These are phyloP conservation scores for Ambrosiella cleistominuta DNA, from an alignment of 2,329 filamentous ascomycete genomes.

Conservation along the genomic window DNA sequence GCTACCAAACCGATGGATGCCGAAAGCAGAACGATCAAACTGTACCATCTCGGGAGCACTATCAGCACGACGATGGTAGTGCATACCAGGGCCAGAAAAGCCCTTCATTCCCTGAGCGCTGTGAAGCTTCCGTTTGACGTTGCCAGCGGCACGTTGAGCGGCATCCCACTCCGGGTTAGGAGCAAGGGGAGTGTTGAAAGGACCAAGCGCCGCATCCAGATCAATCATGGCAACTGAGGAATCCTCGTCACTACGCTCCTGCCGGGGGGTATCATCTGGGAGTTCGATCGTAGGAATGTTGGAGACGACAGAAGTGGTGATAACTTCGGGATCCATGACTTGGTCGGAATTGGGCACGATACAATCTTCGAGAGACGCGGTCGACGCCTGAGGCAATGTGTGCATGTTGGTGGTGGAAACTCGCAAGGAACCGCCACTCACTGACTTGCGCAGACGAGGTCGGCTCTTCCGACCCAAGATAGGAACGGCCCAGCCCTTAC, in stretches of 20 bases:
- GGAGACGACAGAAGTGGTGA: background rate
- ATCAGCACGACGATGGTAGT: constrained; percentile 62
- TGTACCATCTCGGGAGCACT: constrained; percentile 65
- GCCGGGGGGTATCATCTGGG: constrained; percentile 5
- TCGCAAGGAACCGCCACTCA: constrained; percentile 20
- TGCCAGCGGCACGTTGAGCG: constrained; percentile 39
- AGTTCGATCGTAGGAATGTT: constrained; percentile 17
- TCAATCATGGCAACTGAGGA: constrained; percentile 70
- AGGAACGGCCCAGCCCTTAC: constrained; percentile 54
- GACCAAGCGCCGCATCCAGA: constrained; percentile 78
- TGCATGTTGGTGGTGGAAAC: constrained; percentile 26
- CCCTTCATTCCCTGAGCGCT: constrained; percentile 57
- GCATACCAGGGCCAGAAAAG: constrained; percentile 50
- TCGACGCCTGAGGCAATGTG: background rate
- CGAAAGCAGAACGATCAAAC: constrained; percentile 45
- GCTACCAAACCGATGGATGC: constrained; percentile 44
- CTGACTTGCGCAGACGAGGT: constrained; percentile 25
- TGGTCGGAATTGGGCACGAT: constrained; percentile 8
- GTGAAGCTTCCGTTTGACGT: constrained; percentile 51
- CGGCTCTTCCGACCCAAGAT: constrained; percentile 48
- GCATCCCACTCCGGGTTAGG: constrained; percentile 49
- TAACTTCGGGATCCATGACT: constrained; percentile 12
- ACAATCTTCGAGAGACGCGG: constrained; percentile 10
- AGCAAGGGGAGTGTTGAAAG: constrained; percentile 65
- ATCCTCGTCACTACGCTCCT: constrained; percentile 33